phyloP scores from a whole-genome alignment of 352 stramenopile genomes.

The Elongisporangium undulatum region DNA sequence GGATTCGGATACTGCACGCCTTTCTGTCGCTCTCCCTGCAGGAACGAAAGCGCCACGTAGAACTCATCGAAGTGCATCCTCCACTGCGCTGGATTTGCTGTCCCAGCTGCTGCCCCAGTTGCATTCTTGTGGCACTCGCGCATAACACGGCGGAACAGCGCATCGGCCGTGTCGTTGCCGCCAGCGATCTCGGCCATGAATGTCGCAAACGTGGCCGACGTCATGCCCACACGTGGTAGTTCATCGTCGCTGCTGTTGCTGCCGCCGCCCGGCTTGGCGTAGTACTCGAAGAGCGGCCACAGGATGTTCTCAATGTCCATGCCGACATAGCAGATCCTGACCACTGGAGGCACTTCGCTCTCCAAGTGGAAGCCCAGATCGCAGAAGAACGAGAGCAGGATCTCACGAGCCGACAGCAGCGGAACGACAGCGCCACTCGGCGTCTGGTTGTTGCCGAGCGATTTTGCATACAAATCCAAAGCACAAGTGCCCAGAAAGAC shows the following conservation, averaged over 20 bases:
- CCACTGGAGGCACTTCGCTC: conserved; percentile 29
- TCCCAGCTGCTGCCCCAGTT: neutral
- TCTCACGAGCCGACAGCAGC: conserved; percentile 53
- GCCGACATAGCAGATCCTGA: conserved; percentile 56
- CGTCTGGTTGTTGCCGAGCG: conserved; percentile 1
- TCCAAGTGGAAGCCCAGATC: conserved; percentile 49
- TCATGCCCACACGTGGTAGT: conserved; percentile 44
- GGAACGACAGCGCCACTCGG: conserved; percentile 10
- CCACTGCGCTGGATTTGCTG: conserved; percentile 7
- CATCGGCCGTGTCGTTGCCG: conserved; percentile 13
- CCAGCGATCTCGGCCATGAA: conserved; percentile 73
- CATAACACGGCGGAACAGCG: conserved; percentile 45
- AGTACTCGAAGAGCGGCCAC: conserved; percentile 83
- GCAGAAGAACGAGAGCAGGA: conserved; percentile 63
- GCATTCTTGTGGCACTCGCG: conserved; percentile 19
- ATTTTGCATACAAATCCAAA: conserved; percentile 47
- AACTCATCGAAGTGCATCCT: conserved; percentile 66
- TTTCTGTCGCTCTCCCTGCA: conserved; percentile 40
- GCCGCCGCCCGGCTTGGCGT: conserved; percentile 24
- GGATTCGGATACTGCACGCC: conserved; percentile 26
- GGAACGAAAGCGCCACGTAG: conserved; percentile 58
- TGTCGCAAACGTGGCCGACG: conserved; percentile 31
- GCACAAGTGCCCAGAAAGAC: conserved; percentile 59
- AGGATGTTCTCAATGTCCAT: conserved; percentile 64
- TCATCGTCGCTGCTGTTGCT: conserved; percentile 9